Conservation (phyloP, 2,329 filamentous ascomycete species). For the Rutstroemia sp. region DNA sequence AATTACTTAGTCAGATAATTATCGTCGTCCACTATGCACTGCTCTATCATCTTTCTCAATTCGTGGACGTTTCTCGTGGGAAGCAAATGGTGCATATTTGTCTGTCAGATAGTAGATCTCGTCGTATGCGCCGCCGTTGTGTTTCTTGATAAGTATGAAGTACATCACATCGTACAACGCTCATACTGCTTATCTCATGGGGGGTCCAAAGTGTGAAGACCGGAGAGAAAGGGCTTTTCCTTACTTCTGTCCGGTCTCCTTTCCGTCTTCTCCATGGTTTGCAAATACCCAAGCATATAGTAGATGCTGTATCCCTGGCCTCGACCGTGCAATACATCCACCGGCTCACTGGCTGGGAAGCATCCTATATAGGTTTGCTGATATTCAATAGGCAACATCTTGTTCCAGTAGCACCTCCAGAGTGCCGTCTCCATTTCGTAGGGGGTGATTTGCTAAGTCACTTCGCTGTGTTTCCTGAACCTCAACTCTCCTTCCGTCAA, state of each 20-base stretch:
- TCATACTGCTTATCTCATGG: no score
- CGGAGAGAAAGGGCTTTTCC: neutral
- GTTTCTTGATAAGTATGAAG: no score
- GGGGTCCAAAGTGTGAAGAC: no score
- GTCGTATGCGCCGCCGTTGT: no score
- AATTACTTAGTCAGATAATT: no score
- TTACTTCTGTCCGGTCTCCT: neutral
- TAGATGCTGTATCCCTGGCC: neutral
- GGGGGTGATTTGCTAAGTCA: neutral
- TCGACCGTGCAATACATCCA: neutral
- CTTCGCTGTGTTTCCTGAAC: neutral
- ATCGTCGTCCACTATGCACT: no score
- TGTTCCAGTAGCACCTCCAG: neutral
- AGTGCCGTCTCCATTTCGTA: neutral
- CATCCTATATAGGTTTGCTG: neutral
- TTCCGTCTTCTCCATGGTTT: neutral
- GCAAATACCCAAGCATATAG: neutral
- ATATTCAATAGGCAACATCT: neutral
- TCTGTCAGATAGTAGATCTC: no score
- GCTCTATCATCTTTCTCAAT: no score
- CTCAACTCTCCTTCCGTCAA: neutral
- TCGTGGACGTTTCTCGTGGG: no score
- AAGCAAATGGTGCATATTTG: no score
- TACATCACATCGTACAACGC: no score
- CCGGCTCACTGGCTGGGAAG: neutral